Percentiles rank a stretch among this genome's conserved stretches.
These are phyloP conservation scores for Aspergillus floridensis DNA, from an alignment of 2,329 filamentous ascomycete genomes.

Conservation along the genomic window DNA sequence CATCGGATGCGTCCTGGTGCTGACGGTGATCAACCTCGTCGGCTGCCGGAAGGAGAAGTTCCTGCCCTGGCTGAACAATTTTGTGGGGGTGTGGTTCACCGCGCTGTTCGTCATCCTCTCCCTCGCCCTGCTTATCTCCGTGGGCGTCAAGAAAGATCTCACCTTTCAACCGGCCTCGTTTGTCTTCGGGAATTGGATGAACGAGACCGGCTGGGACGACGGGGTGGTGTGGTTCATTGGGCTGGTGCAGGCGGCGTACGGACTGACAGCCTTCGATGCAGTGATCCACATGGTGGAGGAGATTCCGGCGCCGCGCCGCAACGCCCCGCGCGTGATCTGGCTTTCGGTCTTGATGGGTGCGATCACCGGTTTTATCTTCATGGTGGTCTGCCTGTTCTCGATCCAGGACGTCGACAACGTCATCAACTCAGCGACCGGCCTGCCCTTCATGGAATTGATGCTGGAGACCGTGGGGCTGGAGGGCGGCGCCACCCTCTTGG, in stretches of 20 bases:
- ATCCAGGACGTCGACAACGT: conserved; percentile 49
- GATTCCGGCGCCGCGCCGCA: conserved; percentile 52
- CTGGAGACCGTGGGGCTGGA: conserved; percentile 40
- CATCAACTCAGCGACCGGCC: conserved; percentile 37
- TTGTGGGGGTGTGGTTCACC: conserved; percentile 54
- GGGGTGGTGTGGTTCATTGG: conserved; percentile 60
- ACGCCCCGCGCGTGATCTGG: conserved; percentile 53
- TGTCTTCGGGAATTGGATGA: conserved; percentile 54
- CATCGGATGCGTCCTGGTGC: conserved; percentile 48
- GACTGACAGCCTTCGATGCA: conserved; percentile 57
- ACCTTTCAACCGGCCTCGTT: conserved; percentile 51
- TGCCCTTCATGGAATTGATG: conserved; percentile 53
- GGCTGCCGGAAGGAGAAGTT: conserved; percentile 51
- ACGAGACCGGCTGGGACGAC: conserved; percentile 53
- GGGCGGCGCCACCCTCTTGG: conserved; percentile 51
- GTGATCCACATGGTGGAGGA: conserved; percentile 61
- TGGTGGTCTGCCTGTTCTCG: conserved; percentile 53
- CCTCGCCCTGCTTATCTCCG: conserved; percentile 52
- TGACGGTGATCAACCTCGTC: conserved; percentile 53
- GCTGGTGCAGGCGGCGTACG: conserved; percentile 57
- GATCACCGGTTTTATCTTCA: conserved; percentile 52
- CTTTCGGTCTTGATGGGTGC: conserved; percentile 52
- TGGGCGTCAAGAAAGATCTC: conserved; percentile 47
- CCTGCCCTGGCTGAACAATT: conserved; percentile 56
- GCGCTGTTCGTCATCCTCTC: conserved; percentile 54